Evolutionary conservation across 2,329 filamentous ascomycete species (phyloP).

Genomic region (Colletotrichum tropicicola): DNA sequence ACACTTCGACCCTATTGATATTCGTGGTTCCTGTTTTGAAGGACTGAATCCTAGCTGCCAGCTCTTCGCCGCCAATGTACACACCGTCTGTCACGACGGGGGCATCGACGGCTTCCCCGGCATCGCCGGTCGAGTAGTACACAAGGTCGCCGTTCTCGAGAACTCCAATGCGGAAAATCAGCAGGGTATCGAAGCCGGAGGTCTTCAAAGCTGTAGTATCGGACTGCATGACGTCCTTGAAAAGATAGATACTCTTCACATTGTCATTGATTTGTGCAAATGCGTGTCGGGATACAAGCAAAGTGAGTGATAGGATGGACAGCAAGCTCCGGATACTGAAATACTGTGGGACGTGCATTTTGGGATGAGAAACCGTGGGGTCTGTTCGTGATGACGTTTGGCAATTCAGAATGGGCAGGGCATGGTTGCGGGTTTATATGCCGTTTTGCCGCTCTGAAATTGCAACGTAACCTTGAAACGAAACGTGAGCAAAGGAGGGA

Average conservation of each 20-base stretch:
- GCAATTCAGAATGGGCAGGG: no score
- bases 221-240: slow-evolving; percentile 55
- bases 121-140: slow-evolving; percentile 54
- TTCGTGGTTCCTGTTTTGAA: slow-evolving; percentile 45
- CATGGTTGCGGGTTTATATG: no score
- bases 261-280: no score
- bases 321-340: no score
- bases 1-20: slow-evolving; percentile 51
- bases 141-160: slow-evolving; percentile 51
- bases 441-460: no score
- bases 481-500: no score
- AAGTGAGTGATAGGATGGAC: not conserved
- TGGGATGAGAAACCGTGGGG: no score
- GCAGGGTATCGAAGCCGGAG: slow-evolving; percentile 51
- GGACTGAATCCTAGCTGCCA: slow-evolving; percentile 52
- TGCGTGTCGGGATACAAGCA: no score
- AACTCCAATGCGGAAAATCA: slow-evolving; percentile 55
- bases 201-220: slow-evolving; percentile 50
- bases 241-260: slow-evolving; percentile 43
- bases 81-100: slow-evolving; percentile 41
- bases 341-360: no score
- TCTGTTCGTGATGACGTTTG: no score
- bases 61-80: slow-evolving; percentile 58
- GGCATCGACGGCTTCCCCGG: slow-evolving; percentile 44
- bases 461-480: no score